Conservation (phyloP, 257 asterid species). For the Verbascum thapsus region DNA sequence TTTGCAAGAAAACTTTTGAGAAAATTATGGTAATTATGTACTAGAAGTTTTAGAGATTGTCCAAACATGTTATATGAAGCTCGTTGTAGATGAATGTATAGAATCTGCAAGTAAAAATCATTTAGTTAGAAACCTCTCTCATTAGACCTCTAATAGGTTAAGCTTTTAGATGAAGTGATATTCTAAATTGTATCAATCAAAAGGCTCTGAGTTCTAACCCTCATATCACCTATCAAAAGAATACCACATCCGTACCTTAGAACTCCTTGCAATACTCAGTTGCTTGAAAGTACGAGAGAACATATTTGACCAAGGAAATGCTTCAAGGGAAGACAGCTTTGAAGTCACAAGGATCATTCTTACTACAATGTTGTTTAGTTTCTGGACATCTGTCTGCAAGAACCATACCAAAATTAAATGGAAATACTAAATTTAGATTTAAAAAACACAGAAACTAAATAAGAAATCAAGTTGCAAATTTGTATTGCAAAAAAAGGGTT, state of each 20-base stretch:
- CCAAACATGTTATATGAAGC: conserved; percentile 80
- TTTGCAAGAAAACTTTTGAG: no score
- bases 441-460: neutral
- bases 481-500: neutral
- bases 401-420: conserved; percentile 8
- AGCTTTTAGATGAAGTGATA: no score
- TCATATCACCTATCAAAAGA: no score
- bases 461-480: conserved; percentile 7
- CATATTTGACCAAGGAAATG: conserved; percentile 79
- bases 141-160: no score
- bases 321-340: conserved; percentile 57
- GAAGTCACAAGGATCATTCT: conserved; percentile 78
- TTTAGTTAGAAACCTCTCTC: conserved; percentile 12
- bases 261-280: conserved; percentile 63
- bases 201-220: no score
- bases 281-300: conserved; percentile 76
- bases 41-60: conserved; percentile 72
- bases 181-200: no score
- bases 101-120: conserved; percentile 59
- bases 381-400: conserved; percentile 65
- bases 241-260: conserved; percentile 67
- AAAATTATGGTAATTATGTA: no score
- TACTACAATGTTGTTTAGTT: conserved; percentile 55
- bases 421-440: neutral
- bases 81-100: conserved; percentile 89